phyloP scores from a whole-genome alignment of 441 rosid species.

The Erysimum cheiri region DNA sequence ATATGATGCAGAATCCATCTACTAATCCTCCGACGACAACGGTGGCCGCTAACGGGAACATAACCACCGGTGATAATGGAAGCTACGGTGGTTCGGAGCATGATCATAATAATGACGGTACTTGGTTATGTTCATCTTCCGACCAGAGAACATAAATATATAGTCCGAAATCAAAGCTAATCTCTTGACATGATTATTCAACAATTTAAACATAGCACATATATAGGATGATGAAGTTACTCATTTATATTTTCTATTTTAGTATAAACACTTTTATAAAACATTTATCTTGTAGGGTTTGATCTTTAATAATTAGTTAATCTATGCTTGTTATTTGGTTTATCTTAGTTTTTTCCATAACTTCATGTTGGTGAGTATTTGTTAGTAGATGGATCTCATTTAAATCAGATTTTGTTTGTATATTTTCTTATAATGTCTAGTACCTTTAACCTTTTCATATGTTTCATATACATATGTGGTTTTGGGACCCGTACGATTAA shows the following conservation, averaged over 20 bases:
- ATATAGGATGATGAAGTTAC: slow-evolving; percentile 15
- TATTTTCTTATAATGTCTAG: neutral
- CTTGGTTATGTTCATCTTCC: slow-evolving; percentile 88
- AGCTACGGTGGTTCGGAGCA: slow-evolving; percentile 35
- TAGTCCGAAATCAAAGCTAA: slow-evolving; percentile 35
- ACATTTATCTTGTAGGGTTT: neutral
- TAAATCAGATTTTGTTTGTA: slow-evolving; percentile 20
- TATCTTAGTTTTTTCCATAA: slow-evolving; percentile 16
- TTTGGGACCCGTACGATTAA: slow-evolving; percentile 6
- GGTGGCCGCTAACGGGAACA: slow-evolving; percentile 40
- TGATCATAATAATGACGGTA: slow-evolving; percentile 54
- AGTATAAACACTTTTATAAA: slow-evolving; percentile 3
- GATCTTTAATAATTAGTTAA: neutral
- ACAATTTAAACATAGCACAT: slow-evolving; percentile 40
- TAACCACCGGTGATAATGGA: slow-evolving; percentile 48
- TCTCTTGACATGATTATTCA: slow-evolving; percentile 49
- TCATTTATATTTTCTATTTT: slow-evolving; percentile 14
- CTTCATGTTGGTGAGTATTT: slow-evolving; percentile 32
- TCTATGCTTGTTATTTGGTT: slow-evolving; percentile 25
- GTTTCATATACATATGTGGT: slow-evolving; percentile 7
- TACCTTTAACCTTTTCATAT: slow-evolving; percentile 2
- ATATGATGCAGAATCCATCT: slow-evolving; percentile 55
- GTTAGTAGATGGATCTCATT: slow-evolving; percentile 30
- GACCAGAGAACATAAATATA: slow-evolving; percentile 27
- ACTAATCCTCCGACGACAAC: slow-evolving; percentile 41